These are phyloP conservation scores for Pyrus communis DNA, from an alignment of 306 rosid genomes.

Conservation along the genomic window DNA sequence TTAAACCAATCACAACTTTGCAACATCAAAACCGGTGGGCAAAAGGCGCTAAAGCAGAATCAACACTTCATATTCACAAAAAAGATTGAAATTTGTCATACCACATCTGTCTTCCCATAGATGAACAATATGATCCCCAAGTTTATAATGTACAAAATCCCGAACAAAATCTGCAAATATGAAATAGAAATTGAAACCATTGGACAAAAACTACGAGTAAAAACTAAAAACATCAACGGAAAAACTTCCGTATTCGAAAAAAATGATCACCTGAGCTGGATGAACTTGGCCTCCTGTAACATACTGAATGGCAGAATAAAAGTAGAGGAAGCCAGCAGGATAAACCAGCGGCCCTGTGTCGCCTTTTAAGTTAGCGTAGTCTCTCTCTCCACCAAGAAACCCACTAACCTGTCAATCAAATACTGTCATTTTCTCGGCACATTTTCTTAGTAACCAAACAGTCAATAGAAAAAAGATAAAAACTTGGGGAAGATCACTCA, in stretches of 20 bases:
- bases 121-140: constrained; percentile 57
- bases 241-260: background rate
- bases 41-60: background rate
- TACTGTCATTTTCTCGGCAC: background rate
- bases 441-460: background rate
- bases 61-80: background rate
- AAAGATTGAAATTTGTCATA: constrained; percentile 16
- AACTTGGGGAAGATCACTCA: background rate
- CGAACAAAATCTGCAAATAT: constrained; percentile 65
- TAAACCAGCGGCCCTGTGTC: constrained; percentile 95
- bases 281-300: constrained; percentile 59
- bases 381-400: constrained; percentile 77
- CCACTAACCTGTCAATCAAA: constrained; percentile 42
- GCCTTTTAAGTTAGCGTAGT: constrained; percentile 72
- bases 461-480: background rate
- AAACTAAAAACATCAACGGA: background rate
- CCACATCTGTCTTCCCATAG: constrained; percentile 74
- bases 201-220: background rate
- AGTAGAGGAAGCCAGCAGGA: constrained; percentile 83
- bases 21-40: background rate
- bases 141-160: constrained; percentile 64
- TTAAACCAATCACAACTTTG: background rate
- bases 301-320: constrained; percentile 64
- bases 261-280: constrained; percentile 64
- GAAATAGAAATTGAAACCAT: background rate